Base-by-base conservation (phyloP, 2,329 filamentous ascomycete genomes). In the Ophiognomonia clavigignenti-juglandacearum region DNA sequence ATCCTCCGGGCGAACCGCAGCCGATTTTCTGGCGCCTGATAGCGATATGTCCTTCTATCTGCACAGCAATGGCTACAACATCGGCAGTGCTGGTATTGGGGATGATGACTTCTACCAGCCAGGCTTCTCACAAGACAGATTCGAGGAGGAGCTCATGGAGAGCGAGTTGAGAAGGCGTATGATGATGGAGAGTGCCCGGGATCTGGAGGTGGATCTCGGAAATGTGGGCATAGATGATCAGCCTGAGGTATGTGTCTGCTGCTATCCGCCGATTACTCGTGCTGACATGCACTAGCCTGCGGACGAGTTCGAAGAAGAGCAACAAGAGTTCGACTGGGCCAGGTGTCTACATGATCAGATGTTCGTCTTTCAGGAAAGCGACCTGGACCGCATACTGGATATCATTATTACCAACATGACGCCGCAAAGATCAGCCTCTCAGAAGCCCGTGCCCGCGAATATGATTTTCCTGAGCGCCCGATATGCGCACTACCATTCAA, bases 161-260 rank as follows among this genome's bases (percentile, higher is more conserved):
- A 96, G 88, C 57, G 93, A 97, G 66, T 82, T 96, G 79, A 88
- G 92, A 62, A 80, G 92, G 54, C 82, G 93, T 26, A 96, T 98
- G 90, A 96, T 97, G 92, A 93, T 95, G 81, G 93, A 98, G 64
- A 98, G 93, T 61, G 92, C 93, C 6, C 85, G 95, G 55, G 96
- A 98, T 64, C 74, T 98, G 29, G 93, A 98, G 65, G 93, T 98
- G 35, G 93, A 98, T 60, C 68, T 98, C 46, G 93, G 92, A 11
- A 98, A 96, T 58, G 80, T 98, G 47, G 93, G 93, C 24, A 84
- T 98, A 59, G 93, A 98, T 61, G 93, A 98, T 64, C 86, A 95
- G 60, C 88, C 91, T 43, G 93, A 97, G 74, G 88, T 90, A 39
- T 40, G 45, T 45, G 29, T 19, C 44, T 23, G 55, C 22, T 20